Conservation (phyloP, 2,329 filamentous ascomycete species). For the Epicoccum nigrum region DNA sequence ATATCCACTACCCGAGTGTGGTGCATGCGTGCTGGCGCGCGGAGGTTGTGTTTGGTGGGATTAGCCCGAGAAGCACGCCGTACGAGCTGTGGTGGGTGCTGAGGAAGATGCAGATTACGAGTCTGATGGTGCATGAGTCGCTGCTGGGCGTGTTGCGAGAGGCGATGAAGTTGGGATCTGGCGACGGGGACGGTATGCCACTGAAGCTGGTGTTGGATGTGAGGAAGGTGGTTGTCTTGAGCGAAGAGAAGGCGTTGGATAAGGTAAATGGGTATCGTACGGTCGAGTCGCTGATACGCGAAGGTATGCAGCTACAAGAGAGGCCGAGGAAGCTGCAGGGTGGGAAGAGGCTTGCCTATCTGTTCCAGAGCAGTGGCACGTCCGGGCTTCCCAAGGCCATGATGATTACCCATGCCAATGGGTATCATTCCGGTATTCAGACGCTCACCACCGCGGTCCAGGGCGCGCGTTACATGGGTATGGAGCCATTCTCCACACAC, state of each 20-base stretch:
- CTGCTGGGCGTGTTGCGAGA: constrained; percentile 31
- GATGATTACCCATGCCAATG: constrained; percentile 42
- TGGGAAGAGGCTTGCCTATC: constrained; percentile 35
- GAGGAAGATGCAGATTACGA: constrained; percentile 40
- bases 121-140: constrained; percentile 37
- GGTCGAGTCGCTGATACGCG: constrained; percentile 32
- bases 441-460: constrained; percentile 32
- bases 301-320: constrained; percentile 28
- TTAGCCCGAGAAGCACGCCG: constrained; percentile 39
- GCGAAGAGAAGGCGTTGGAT: constrained; percentile 29
- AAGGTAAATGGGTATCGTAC: constrained; percentile 28
- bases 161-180: constrained; percentile 34
- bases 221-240: constrained; percentile 35
- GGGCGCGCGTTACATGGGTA: constrained; percentile 25
- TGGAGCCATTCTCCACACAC: constrained; percentile 29
- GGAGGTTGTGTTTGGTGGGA: constrained; percentile 39
- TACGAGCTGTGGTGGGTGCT: constrained; percentile 44
- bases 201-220: constrained; percentile 31
- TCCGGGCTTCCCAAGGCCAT: constrained; percentile 43
- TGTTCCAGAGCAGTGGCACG: constrained; percentile 40
- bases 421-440: constrained; percentile 34
- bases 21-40: constrained; percentile 41
- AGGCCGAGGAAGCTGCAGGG: constrained; percentile 27
- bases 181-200: constrained; percentile 27
- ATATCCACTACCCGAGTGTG: constrained; percentile 41